Evolutionary conservation across 179 eudicot genomes (phyloP).

Genomic region (Beta corolliflora): DNA sequence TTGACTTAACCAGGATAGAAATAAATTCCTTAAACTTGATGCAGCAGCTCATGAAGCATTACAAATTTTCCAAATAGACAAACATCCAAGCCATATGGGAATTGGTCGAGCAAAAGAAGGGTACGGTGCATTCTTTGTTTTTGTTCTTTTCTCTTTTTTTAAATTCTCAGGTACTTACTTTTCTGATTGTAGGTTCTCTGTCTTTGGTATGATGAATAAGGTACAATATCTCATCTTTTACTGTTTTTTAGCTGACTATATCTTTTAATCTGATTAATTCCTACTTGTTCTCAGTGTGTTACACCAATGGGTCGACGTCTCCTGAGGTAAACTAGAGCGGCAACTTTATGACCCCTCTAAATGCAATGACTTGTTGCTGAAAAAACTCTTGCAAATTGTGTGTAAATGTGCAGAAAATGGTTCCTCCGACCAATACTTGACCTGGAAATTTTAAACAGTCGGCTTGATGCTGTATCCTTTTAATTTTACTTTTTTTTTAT

Average conservation of each 20-base stretch:
- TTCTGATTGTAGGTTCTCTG: slow-evolving; percentile 71
- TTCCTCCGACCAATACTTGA: slow-evolving; percentile 90
- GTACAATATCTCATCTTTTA: slow-evolving; percentile 36
- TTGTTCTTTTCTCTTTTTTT: not conserved
- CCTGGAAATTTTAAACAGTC: slow-evolving; percentile 69
- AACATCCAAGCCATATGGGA: slow-evolving; percentile 99
- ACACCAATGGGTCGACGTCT: slow-evolving; percentile 95
- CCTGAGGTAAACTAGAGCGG: slow-evolving; percentile 55
- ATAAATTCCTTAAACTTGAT: slow-evolving; percentile 92
- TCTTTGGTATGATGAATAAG: slow-evolving; percentile 98
- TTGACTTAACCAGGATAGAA: slow-evolving; percentile 51
- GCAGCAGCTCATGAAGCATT: slow-evolving; percentile 88
- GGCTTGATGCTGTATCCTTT: slow-evolving; percentile 95
- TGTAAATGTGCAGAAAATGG: slow-evolving; percentile 69
- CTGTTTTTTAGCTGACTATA: not conserved
- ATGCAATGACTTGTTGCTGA: slow-evolving; percentile 6
- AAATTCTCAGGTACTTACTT: not conserved
- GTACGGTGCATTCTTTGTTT: slow-evolving; percentile 40
- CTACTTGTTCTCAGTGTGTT: slow-evolving; percentile 63
- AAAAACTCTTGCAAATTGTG: slow-evolving; percentile 23
- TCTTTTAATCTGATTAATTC: slow-evolving; percentile 17
- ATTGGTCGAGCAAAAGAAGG: slow-evolving; percentile 99
- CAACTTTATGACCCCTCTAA: slow-evolving; percentile 15
- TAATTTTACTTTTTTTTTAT: slow-evolving; percentile 17
- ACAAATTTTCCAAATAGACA: slow-evolving; percentile 93